Evolutionary conservation across 495 filamentous ascomycete species (phyloP).

Genomic region (Xylaria acuta): DNA sequence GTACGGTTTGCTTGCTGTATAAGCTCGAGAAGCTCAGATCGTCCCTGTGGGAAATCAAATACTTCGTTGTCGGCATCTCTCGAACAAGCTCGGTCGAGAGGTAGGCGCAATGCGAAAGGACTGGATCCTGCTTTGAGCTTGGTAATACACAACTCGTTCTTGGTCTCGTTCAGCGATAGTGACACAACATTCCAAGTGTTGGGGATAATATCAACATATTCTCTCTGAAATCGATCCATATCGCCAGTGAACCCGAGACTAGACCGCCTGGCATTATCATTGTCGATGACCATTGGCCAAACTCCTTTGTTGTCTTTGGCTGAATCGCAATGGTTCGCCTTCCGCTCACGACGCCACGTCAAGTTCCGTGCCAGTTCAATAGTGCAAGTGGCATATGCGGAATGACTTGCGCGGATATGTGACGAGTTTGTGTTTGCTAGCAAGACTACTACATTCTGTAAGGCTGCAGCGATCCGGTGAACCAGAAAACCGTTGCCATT

Average conservation of each 20-base stretch:
- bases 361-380: slow-evolving; percentile 69
- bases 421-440: slow-evolving; percentile 63
- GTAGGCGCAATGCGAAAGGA: slow-evolving; percentile 85
- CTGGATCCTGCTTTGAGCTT: slow-evolving; percentile 72
- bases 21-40: slow-evolving; percentile 79
- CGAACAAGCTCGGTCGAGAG: slow-evolving; percentile 78
- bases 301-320: slow-evolving; percentile 36
- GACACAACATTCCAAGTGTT: slow-evolving; percentile 84
- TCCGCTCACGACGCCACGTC: slow-evolving; percentile 64
- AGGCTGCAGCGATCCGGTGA: slow-evolving; percentile 62
- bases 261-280: slow-evolving; percentile 35
- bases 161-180: slow-evolving; percentile 77
- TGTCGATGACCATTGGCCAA: slow-evolving; percentile 39
- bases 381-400: slow-evolving; percentile 63
- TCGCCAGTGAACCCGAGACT: slow-evolving; percentile 53
- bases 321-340: slow-evolving; percentile 52
- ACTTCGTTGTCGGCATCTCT: slow-evolving; percentile 80
- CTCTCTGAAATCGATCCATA: slow-evolving; percentile 64
- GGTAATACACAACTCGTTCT: slow-evolving; percentile 81
- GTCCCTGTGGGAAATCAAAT: slow-evolving; percentile 82
- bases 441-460: slow-evolving; percentile 68
- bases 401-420: slow-evolving; percentile 49
- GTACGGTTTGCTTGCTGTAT: slow-evolving; percentile 79
- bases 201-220: slow-evolving; percentile 85
- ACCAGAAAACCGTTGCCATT: slow-evolving; percentile 55